Evolutionary conservation across 129 eudicot genomes (phyloP).

Genomic region (Mikania micrantha): DNA sequence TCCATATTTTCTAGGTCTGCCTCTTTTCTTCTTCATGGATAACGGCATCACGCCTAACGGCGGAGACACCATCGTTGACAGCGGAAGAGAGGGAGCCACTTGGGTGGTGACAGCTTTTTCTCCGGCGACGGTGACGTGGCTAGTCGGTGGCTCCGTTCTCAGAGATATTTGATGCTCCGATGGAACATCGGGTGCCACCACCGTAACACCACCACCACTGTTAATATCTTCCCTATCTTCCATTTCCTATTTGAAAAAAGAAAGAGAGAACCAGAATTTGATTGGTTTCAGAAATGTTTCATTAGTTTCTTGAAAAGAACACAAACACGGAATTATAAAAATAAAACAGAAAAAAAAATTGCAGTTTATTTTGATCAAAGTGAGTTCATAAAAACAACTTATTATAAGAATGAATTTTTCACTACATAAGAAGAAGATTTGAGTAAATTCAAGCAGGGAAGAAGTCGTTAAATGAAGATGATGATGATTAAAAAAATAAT

Average conservation of each 20-base stretch:
- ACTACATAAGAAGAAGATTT: not conserved
- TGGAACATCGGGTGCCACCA: constrained; percentile 95
- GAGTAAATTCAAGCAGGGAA: not conserved
- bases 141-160: constrained; percentile 38
- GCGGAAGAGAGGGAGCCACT: constrained; percentile 16
- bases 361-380: not conserved
- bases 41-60: constrained; percentile 37
- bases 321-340: not conserved
- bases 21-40: constrained; percentile 74
- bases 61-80: constrained; percentile 24
- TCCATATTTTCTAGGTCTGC: constrained; percentile 88
- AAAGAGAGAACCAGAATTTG: not conserved
- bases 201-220: constrained; percentile 64
- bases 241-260: constrained; percentile 18
- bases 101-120: constrained; percentile 29
- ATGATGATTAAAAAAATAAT: too few relatives aligned
- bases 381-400: not conserved
- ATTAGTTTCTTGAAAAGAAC: constrained; percentile 6
- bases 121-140: constrained; percentile 37
- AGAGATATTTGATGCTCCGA: constrained; percentile 68
- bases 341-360: constrained; percentile 7
- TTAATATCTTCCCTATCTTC: constrained; percentile 43
- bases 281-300: not conserved
- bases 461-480: constrained; percentile 2
- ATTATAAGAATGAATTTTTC: not conserved